Evolutionary conservation across 140 eudicot species (phyloP).

Genomic region (Flaveria floridana): DNA sequence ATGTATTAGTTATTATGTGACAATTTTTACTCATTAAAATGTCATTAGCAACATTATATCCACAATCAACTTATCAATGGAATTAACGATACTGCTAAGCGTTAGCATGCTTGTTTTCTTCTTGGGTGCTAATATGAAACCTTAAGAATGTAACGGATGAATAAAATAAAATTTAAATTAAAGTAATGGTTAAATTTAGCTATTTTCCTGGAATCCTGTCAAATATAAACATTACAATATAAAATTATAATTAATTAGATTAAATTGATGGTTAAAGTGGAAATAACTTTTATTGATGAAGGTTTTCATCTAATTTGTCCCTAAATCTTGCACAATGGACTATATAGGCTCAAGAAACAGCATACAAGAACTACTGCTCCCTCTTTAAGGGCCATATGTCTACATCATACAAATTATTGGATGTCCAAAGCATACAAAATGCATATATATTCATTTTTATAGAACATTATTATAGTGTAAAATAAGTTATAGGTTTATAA

Average conservation of each 20-base stretch:
- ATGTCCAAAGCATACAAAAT: conserved; percentile 7
- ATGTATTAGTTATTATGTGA: too few species aligned
- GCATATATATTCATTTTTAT: background rate
- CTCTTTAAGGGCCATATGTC: background rate
- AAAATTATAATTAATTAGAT: too few species aligned
- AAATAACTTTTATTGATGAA: conserved; percentile 9
- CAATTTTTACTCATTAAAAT: too few species aligned
- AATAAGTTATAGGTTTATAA: too few species aligned
- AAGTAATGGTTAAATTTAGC: background rate
- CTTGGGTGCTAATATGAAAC: too few species aligned
- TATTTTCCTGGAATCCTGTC: background rate
- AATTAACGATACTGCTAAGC: too few species aligned
- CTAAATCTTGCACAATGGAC: conserved; percentile 4
- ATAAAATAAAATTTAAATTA: too few species aligned
- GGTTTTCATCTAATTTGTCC: conserved; percentile 17
- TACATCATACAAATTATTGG: background rate
- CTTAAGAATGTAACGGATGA: too few species aligned
- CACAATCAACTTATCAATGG: background rate
- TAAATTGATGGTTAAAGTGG: background rate
- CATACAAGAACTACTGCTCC: background rate
- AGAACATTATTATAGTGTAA: too few species aligned
- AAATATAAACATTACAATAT: too few species aligned
- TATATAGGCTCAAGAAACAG: conserved; percentile 18
- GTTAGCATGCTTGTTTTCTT: too few species aligned
- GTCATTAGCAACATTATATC: background rate